Conservation (phyloP, 345 rosid species). For the Acer negundo region DNA sequence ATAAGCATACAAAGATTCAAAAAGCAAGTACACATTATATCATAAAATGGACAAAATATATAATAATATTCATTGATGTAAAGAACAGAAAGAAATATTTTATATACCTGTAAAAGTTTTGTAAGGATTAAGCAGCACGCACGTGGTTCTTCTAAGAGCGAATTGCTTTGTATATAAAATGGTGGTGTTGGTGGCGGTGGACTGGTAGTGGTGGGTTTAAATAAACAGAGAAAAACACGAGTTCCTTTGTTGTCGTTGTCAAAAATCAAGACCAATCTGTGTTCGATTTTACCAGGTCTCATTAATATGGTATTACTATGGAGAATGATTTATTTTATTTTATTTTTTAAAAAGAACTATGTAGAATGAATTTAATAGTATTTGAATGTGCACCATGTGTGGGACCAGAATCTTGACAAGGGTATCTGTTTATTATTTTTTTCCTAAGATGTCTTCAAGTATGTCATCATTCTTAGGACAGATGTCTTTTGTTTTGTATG, state of each 20-base stretch:
- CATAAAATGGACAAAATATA: neutral
- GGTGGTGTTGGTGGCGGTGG: neutral
- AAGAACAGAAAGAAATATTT: neutral
- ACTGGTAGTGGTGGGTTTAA: constrained; percentile 8
- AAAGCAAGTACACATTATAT: neutral
- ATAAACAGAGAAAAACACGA: neutral
- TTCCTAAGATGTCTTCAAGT: too few relatives aligned
- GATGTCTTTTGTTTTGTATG: too few relatives aligned
- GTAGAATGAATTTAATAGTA: neutral
- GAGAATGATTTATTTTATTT: neutral
- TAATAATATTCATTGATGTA: neutral
- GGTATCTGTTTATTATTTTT: neutral
- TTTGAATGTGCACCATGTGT: too few relatives aligned
- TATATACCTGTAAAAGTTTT: neutral
- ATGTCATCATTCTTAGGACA: too few relatives aligned
- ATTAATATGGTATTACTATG: neutral
- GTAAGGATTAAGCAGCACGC: constrained; percentile 13
- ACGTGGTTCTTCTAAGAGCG: constrained; percentile 13
- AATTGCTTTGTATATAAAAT: neutral
- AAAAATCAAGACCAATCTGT: neutral
- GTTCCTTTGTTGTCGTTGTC: neutral
- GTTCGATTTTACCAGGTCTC: neutral
- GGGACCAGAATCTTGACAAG: constrained; percentile 18
- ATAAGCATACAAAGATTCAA: neutral
- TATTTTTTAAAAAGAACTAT: too few relatives aligned